Evolutionary conservation across 192 early-diverging fungal genomes (phyloP).

Genomic region (Oehlia diaphana): DNA sequence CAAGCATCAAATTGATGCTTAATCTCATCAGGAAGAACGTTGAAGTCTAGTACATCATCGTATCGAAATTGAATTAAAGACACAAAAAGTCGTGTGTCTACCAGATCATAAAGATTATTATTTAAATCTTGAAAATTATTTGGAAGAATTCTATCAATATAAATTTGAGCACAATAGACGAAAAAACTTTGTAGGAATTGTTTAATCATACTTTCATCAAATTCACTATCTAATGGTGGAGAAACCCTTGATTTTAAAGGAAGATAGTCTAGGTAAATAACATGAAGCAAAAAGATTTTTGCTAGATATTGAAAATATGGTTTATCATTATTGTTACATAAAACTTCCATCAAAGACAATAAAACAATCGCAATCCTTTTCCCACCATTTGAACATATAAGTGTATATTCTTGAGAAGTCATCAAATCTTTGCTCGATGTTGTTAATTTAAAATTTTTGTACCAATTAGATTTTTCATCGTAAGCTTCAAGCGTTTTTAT

Average conservation of each 20-base stretch:
- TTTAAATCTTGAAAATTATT: neutral
- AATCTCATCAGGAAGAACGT: conserved; percentile 7
- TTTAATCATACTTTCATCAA: neutral
- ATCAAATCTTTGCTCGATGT: neutral
- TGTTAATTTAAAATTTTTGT: neutral
- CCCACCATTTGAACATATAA: neutral
- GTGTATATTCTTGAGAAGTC: neutral
- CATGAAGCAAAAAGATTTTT: conserved; percentile 26
- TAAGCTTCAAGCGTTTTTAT: too few relatives aligned
- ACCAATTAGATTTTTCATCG: neutral
- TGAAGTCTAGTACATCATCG: neutral
- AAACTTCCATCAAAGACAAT: neutral
- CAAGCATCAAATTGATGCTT: conserved; percentile 1
- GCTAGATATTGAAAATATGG: neutral
- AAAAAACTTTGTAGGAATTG: conserved; percentile 11
- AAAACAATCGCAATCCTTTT: neutral
- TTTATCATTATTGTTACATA: neutral
- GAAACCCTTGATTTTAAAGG: conserved; percentile 15
- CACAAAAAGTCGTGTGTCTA: conserved; percentile 22
- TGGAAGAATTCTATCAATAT: neutral
- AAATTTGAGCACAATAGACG: neutral
- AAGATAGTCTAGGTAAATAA: conserved; percentile 23
- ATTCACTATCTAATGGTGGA: neutral
- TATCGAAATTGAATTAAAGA: neutral
- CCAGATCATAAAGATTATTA: conserved; percentile 27